These are phyloP conservation scores for Aethionema arabicum DNA, from an alignment of 345 rosid genomes.

Conservation along the genomic window DNA sequence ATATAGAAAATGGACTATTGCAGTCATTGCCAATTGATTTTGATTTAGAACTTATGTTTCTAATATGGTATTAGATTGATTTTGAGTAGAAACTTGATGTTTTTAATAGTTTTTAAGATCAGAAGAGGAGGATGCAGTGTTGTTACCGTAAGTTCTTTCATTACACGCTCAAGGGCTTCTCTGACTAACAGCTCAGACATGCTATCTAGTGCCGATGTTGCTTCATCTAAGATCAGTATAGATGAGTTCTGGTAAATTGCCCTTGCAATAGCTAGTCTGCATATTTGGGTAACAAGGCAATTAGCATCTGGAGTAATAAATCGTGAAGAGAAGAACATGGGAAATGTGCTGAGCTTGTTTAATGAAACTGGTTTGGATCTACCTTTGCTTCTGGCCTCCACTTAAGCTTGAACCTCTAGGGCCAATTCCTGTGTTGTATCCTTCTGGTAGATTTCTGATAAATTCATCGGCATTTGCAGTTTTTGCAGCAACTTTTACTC, in stretches of 20 bases:
- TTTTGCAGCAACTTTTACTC: conserved; percentile 69
- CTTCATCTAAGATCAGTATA: conserved; percentile 90
- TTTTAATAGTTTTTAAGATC: conserved; percentile 5
- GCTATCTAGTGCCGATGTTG: conserved; percentile 95
- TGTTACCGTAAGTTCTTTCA: conserved; percentile 79
- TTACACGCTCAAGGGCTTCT: conserved; percentile 76
- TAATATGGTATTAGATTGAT: too few relatives aligned
- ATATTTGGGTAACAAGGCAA: conserved; percentile 17
- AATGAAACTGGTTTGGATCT: not conserved
- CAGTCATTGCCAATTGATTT: not conserved
- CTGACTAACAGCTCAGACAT: conserved; percentile 82
- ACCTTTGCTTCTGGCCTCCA: conserved; percentile 98
- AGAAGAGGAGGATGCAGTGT: not conserved
- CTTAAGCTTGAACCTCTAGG: conserved; percentile 89
- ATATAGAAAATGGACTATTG: not conserved
- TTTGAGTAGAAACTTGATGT: too few relatives aligned
- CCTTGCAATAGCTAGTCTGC: conserved; percentile 91
- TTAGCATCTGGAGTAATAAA: conserved; percentile 12
- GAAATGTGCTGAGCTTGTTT: not conserved
- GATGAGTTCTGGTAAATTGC: conserved; percentile 81
- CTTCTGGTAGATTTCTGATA: conserved; percentile 70
- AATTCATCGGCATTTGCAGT: conserved; percentile 91
- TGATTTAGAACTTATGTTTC: too few relatives aligned
- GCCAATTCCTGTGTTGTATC: conserved; percentile 72
- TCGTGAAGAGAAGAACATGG: not conserved